Evolutionary conservation across 441 rosid species (phyloP), one percentile per base, ranked within the genome.

Genomic region (Oxalis stricta): DNA sequence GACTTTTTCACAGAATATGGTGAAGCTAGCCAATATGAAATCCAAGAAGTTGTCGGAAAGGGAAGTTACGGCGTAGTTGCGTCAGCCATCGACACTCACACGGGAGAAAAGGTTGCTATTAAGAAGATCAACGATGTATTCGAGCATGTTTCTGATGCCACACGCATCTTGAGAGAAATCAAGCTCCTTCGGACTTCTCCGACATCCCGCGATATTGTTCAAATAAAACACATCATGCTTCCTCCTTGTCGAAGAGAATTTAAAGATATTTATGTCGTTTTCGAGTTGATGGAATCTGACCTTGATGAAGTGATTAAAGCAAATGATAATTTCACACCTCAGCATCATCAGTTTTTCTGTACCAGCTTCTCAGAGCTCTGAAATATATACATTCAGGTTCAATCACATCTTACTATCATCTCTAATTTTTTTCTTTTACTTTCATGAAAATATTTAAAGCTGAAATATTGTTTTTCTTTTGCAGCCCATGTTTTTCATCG

Each of bases 21-120:
- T 17, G 97, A 92, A 65, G 96, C 97, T 18, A 92, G 81, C 54
- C 91, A 80, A 57, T 92, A 87, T 50, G 85, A 82, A 61, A 75
- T 92, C 46, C 80, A 75, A 46, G 99, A 92, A 76, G 94, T 87
- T 13, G 71, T 87, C 0, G 97, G 99, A 0, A 92, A 73, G 65
- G 99, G 99, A 58, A 92, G 99, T 68, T 92, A 92, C 46, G 99
- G 99, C 3, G 89, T 92, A 39, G 99, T 92, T 38, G 97, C 87
- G 3, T 92, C 97, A 8, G 99, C 99, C 7, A 62, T 82, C 5
- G 95, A 91, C 52, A 79, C 89, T 36, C 97, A 78, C 55, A 84
- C 92, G 0, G 95, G 99, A 41, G 97, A 87, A 57, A 92, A 60
- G 58, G 97, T 92, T 0, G 99, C 99, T 2, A 87, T 92, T 16